phyloP scores from a whole-genome alignment of 176 grass and related monocot species.

The Alloteropsis semialata region DNA sequence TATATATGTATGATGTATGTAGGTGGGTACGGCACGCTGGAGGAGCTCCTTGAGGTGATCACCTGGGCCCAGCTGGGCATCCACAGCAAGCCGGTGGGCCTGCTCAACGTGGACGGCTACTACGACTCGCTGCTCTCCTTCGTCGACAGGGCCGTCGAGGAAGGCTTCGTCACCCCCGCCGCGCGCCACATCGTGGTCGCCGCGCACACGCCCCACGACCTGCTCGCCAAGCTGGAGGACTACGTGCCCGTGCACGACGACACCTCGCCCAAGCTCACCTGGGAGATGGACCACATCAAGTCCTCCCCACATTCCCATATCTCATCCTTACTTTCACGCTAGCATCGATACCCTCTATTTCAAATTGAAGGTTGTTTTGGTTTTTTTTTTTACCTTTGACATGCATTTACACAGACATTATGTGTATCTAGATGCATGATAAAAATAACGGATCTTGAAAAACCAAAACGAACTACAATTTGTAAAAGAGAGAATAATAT shows the following conservation, averaged over 20 bases:
- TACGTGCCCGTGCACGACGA: conserved; percentile 27
- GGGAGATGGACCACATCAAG: conserved; percentile 38
- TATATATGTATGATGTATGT: neutral
- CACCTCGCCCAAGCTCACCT: conserved; percentile 26
- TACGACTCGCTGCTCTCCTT: conserved; percentile 62
- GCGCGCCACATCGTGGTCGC: conserved; percentile 41
- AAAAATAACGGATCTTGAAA: too few relatives aligned
- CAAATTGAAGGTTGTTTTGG: too few relatives aligned
- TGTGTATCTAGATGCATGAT: too few relatives aligned
- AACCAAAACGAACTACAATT: too few relatives aligned
- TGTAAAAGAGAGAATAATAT: too few relatives aligned
- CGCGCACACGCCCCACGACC: conserved; percentile 14
- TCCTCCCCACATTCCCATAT: too few relatives aligned
- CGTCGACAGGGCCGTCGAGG: conserved; percentile 53
- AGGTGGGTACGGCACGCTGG: conserved; percentile 52
- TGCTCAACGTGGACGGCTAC: conserved; percentile 72
- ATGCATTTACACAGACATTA: too few relatives aligned
- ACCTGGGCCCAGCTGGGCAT: conserved; percentile 68
- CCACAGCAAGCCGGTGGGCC: conserved; percentile 58
- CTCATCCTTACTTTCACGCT: too few relatives aligned
- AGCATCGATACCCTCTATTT: too few relatives aligned
- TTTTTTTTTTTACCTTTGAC: too few relatives aligned
- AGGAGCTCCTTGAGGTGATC: conserved; percentile 67
- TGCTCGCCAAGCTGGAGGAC: conserved; percentile 44
- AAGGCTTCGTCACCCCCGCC: conserved; percentile 55